These are phyloP conservation scores for Scytalidium lignicola DNA, from an alignment of 2,329 filamentous ascomycete genomes.

Conservation along the genomic window DNA sequence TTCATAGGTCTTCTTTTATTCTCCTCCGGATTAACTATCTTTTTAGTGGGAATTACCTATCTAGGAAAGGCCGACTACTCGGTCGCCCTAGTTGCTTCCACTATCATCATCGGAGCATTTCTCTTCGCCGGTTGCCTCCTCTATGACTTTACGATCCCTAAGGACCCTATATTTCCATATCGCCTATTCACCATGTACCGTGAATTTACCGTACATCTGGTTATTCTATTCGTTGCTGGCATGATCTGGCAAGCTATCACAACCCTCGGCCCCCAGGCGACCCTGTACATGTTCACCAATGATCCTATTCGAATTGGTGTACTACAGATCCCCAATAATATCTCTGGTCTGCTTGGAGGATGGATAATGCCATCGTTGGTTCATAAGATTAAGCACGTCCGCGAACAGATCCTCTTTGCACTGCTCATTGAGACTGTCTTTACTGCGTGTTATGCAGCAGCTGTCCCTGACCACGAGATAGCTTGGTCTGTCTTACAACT, in stretches of 20 bases:
- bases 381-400: constrained; percentile 27
- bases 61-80: constrained; percentile 36
- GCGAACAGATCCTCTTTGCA: constrained; percentile 26
- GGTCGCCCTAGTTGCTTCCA: constrained; percentile 30
- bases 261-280: constrained; percentile 24
- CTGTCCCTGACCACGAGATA: constrained; percentile 21
- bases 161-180: constrained; percentile 27
- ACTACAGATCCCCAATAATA: constrained; percentile 19
- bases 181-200: constrained; percentile 25
- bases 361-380: constrained; percentile 27
- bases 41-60: constrained; percentile 40
- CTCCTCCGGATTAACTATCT: constrained; percentile 35
- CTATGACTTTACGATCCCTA: constrained; percentile 30
- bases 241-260: constrained; percentile 27
- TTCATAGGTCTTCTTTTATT: constrained; percentile 40
- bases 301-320: constrained; percentile 25
- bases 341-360: constrained; percentile 22
- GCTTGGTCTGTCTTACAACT: constrained; percentile 28
- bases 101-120: constrained; percentile 14
- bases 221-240: constrained; percentile 28
- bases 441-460: constrained; percentile 23
- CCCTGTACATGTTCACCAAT: constrained; percentile 28
- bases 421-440: constrained; percentile 27
- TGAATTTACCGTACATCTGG: constrained; percentile 25
- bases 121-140: constrained; percentile 15